Percentiles rank a stretch among this genome's conserved stretches.
Conservation (phyloP, 768 basidiomycete genomes). For the Lepiota venenata region DNA sequence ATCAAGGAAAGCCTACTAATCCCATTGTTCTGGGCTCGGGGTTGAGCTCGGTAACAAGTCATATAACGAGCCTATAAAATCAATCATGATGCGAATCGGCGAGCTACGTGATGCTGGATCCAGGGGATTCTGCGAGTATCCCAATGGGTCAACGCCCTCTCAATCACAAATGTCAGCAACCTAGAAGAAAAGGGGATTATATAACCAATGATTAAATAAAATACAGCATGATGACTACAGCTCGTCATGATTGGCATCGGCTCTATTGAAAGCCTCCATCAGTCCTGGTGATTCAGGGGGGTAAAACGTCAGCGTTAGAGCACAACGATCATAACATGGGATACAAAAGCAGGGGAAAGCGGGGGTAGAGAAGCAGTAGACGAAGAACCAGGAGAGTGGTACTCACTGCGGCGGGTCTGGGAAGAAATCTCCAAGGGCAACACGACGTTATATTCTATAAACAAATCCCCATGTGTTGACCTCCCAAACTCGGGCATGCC, state of each 20-base stretch:
- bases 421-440: constrained; percentile 71
- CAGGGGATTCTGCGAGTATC: too few species aligned
- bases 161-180: too few species aligned
- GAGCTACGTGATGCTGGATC: too few species aligned
- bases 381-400: background rate
- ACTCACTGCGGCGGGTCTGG: constrained; percentile 75
- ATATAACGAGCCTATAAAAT: too few species aligned
- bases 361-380: background rate
- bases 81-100: too few species aligned
- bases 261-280: constrained; percentile 46
- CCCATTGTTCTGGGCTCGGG: too few species aligned
- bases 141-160: too few species aligned
- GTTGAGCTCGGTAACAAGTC: too few species aligned
- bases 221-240: constrained; percentile 26
- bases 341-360: background rate
- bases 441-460: constrained; percentile 91
- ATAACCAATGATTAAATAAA: constrained; percentile 15
- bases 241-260: constrained; percentile 37
- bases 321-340: background rate
- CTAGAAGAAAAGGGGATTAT: constrained; percentile 14
- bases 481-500: constrained; percentile 80
- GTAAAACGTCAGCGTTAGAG: constrained; percentile 7
- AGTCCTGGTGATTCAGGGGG: constrained; percentile 41
- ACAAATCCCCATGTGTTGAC: constrained; percentile 75
- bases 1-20: too few species aligned